These are phyloP conservation scores for Ogataea trehalophila DNA, from an alignment of 805 yeast genomes.

Conservation along the genomic window DNA sequence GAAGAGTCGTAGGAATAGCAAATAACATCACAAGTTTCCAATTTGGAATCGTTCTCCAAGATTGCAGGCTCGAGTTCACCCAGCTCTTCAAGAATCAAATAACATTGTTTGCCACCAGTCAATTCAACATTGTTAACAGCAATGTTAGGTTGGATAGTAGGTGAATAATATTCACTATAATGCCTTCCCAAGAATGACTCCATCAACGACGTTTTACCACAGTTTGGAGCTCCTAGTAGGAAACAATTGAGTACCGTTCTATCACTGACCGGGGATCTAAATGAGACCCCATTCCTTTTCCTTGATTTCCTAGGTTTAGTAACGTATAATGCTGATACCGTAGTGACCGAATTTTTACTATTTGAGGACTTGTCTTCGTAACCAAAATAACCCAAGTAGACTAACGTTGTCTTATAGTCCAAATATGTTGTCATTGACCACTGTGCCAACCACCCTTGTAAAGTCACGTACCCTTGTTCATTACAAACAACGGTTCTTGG, in stretches of 20 bases:
- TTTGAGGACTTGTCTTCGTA: conserved; percentile 46
- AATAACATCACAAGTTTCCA: conserved; percentile 85
- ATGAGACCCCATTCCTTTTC: conserved; percentile 56
- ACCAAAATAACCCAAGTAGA: conserved; percentile 86
- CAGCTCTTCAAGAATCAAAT: conserved; percentile 82
- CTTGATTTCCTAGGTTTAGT: conserved; percentile 77
- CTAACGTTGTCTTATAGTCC: conserved; percentile 78
- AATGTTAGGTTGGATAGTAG: conserved; percentile 74
- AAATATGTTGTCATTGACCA: conserved; percentile 96
- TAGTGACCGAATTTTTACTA: conserved; percentile 15
- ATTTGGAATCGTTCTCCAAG: conserved; percentile 58
- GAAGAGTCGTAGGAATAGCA: conserved; percentile 91
- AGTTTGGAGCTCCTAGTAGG: conserved; percentile 75
- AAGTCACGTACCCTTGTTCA: conserved; percentile 81
- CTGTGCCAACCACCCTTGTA: conserved; percentile 98
- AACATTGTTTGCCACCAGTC: conserved; percentile 93
- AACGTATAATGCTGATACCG: conserved; percentile 55
- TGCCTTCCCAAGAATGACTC: conserved; percentile 78
- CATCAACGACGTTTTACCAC: conserved; percentile 83
- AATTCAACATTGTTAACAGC: conserved; percentile 92
- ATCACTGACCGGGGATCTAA: conserved; percentile 67
- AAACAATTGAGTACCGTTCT: conserved; percentile 91
- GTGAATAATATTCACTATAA: conserved; percentile 66
- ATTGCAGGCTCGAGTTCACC: conserved; percentile 85
- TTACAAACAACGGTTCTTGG: conserved; percentile 87